Conservation (phyloP, 495 filamentous ascomycete species). For the Penicillium steckii region DNA sequence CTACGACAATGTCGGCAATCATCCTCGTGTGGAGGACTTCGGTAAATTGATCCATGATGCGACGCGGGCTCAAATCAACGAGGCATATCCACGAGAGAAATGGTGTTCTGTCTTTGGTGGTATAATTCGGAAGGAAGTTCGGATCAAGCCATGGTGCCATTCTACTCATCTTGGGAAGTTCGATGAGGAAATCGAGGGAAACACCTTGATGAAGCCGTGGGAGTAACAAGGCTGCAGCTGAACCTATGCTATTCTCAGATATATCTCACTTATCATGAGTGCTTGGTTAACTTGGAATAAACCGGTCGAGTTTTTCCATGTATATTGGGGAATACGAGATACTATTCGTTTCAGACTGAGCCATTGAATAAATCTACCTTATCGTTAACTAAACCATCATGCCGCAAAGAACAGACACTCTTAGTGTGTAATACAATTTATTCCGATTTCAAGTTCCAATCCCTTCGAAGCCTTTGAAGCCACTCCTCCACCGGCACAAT, state of each 20-base stretch:
- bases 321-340: too few species aligned
- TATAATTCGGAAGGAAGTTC: constrained; percentile 55
- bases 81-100: constrained; percentile 16
- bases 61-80: constrained; percentile 16
- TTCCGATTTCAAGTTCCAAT: constrained; percentile 4
- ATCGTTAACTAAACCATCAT: too few species aligned
- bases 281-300: too few species aligned
- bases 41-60: constrained; percentile 13
- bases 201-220: not conserved
- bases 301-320: too few species aligned
- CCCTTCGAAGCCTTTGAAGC: constrained; percentile 11
- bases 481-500: constrained; percentile 37
- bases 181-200: not conserved
- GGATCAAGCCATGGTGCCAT: constrained; percentile 70
- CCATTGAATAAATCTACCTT: too few species aligned
- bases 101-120: constrained; percentile 26
- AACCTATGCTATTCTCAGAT: too few species aligned
- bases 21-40: constrained; percentile 21
- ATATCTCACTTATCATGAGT: too few species aligned
- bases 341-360: too few species aligned
- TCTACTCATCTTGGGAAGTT: constrained; percentile 61
- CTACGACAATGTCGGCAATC: constrained; percentile 55
- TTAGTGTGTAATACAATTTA: too few species aligned
- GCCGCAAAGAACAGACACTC: too few species aligned
- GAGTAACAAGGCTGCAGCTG: too few species aligned